Evolutionary conservation across 2,329 filamentous ascomycete species (phyloP).

Genomic region (Talaromyces rugulosus): DNA sequence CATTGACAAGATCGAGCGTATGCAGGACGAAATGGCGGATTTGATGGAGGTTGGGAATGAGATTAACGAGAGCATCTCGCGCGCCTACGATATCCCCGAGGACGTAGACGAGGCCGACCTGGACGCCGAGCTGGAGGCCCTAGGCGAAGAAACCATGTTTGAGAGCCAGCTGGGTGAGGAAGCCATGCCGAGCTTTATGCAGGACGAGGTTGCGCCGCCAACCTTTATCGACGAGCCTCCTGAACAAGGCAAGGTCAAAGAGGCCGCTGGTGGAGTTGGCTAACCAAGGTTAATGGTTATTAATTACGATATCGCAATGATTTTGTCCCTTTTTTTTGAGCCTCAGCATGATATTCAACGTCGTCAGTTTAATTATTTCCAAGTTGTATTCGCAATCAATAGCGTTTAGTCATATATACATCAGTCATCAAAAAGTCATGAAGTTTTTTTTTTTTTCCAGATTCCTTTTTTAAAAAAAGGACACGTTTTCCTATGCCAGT

Average conservation of each 20-base stretch:
- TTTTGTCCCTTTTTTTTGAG: neutral
- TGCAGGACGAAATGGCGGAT: constrained; percentile 99
- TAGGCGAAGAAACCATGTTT: constrained; percentile 90
- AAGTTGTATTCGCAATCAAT: neutral
- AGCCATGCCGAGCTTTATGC: constrained; percentile 75
- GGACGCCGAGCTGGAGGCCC: constrained; percentile 90
- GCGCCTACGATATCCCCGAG: constrained; percentile 92
- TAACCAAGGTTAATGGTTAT: constrained; percentile 6
- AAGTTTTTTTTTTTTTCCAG: neutral
- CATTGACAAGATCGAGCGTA: constrained; percentile 91
- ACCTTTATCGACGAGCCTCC: constrained; percentile 93
- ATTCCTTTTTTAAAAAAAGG: neutral
- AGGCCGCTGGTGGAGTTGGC: constrained; percentile 57
- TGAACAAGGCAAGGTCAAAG: constrained; percentile 71
- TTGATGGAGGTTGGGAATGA: constrained; percentile 96
- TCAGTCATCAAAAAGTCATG: neutral
- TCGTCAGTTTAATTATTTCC: neutral
- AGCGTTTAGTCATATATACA: neutral
- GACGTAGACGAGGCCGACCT: constrained; percentile 96
- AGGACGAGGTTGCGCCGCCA: constrained; percentile 76
- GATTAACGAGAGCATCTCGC: constrained; percentile 88
- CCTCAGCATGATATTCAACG: neutral
- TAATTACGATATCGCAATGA: neutral
- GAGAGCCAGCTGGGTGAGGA: constrained; percentile 63
- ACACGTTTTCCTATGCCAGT: constrained; percentile 24